A percentile compares a stretch with the other conserved stretches of the same genome.
These are phyloP conservation scores for Salvia splendens DNA, from an alignment of 257 asterid species.

Conservation along the genomic window DNA sequence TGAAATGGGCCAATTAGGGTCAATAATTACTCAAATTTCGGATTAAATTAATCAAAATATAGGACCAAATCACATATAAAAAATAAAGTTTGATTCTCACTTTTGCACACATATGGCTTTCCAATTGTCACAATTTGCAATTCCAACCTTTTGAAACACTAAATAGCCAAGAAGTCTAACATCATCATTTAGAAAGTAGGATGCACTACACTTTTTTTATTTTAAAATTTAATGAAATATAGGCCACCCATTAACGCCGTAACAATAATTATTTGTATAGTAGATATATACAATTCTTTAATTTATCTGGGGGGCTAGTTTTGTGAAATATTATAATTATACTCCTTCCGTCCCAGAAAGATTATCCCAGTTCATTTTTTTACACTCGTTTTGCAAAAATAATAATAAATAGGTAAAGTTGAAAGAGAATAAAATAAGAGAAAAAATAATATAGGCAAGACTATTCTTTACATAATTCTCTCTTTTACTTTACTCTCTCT, in stretches of 20 bases:
- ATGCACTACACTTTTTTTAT: constrained; percentile 36
- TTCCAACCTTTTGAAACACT: constrained; percentile 29
- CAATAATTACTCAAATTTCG: constrained; percentile 41
- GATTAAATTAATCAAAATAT: constrained; percentile 30
- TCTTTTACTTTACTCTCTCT: too few species aligned
- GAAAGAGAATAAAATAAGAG: too few species aligned
- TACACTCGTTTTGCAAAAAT: too few species aligned
- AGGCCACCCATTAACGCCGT: constrained; percentile 47
- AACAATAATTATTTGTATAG: constrained; percentile 37
- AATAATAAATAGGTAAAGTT: too few species aligned
- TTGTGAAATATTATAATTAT: background rate
- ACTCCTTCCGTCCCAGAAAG: too few species aligned
- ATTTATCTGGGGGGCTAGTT: constrained; percentile 26
- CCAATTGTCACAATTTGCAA: constrained; percentile 29
- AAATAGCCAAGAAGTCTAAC: constrained; percentile 36
- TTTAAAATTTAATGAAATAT: constrained; percentile 45
- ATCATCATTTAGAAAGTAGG: constrained; percentile 39
- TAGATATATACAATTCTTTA: constrained; percentile 23
- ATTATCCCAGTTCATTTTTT: too few species aligned
- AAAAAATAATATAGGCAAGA: too few species aligned
- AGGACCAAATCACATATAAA: constrained; percentile 27
- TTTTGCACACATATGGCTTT: constrained; percentile 40
- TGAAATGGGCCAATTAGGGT: constrained; percentile 41
- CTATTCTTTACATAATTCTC: too few species aligned
- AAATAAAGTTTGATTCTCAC: constrained; percentile 34